Base-by-base conservation (phyloP, 73 alveolate genomes). In the Paramecium octaurelia region DNA sequence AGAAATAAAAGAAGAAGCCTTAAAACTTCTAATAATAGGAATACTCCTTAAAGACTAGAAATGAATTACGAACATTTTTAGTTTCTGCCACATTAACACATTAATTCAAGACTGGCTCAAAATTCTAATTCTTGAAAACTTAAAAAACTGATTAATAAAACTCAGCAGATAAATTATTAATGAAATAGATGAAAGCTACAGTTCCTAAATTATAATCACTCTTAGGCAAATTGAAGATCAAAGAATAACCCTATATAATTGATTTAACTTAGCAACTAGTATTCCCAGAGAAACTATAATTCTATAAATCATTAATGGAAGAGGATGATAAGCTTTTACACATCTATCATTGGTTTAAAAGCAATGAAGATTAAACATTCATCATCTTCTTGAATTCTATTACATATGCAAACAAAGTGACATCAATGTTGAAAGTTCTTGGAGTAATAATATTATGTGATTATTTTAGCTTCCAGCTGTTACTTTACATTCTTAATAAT, bases 321-420 rank as follows among this genome's bases (percentile, higher is more conserved):
- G 92, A 93, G 35, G 97, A 96, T 8, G 98, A 96, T 87, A 98
- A 98, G 91, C 97, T 97, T 43, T 96, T 96, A 86, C 97, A 97
- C 89, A 60, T 94, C 14, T 96, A 94, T 93, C 95, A 93, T 88
- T 93, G 96, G 91, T 83, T 93, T 60, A 87, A 95, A 50, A 60
- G 91, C 42, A 93, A 93, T 76, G 70, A 80, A 58, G 94, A 70
- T 34, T 92, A 93, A 83, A 92, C 92, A 76, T 93, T 94, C 34
- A 98, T 98, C 42, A 97, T 98, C 24, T 98, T 98, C 89, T 92
- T 98, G 16, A 98, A 98, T 92, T 95, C 99, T 21, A 98, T 98
- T 69, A 93, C 98, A 18, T 96, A 97, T 92, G 97, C 98, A 14
- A 97, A 97, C 85, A 97, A 97, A 85, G 92, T 98, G 59, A 93